Conservation (phyloP, 2,329 filamentous ascomycete genomes). For the Scedosporium apiospermum region DNA sequence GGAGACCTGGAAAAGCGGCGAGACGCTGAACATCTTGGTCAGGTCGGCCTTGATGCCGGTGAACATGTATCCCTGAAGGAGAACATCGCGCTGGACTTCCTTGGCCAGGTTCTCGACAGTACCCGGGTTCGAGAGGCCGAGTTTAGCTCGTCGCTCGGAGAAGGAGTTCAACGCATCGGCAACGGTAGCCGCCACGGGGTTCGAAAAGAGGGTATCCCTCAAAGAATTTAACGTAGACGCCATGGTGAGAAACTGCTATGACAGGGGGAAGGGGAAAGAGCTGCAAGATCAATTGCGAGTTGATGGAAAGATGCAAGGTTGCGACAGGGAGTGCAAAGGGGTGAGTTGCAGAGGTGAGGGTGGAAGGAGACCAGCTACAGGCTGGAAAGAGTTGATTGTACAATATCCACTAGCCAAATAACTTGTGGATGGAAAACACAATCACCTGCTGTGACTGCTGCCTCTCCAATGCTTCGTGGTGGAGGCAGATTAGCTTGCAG, state of each 20-base stretch:
- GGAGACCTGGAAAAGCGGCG: constrained; percentile 91
- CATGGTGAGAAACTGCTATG: constrained; percentile 28
- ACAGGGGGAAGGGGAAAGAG: not conserved
- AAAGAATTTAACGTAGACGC: constrained; percentile 41
- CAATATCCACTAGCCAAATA: not conserved
- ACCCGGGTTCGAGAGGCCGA: constrained; percentile 86
- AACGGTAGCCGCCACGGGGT: constrained; percentile 60
- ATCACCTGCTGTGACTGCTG: not conserved
- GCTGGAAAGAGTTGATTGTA: not conserved
- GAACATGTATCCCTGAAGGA: constrained; percentile 96
- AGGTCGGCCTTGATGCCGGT: constrained; percentile 90
- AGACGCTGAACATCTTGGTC: constrained; percentile 91
- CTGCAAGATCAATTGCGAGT: not conserved
- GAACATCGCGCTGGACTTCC: constrained; percentile 93
- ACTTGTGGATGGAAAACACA: not conserved
- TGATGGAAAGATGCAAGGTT: not conserved
- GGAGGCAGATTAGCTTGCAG: constrained; percentile 1
- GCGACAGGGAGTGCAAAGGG: not conserved
- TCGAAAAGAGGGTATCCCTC: constrained; percentile 58
- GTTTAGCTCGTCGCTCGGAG: constrained; percentile 73
- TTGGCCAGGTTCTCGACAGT: constrained; percentile 81
- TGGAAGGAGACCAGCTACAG: too few relatives aligned
- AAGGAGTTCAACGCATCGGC: constrained; percentile 75
- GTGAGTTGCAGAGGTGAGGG: not conserved
- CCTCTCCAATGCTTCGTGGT: not conserved